These are phyloP conservation scores for Saccharomycopsis olivae DNA, from an alignment of 805 yeast genomes.

Conservation along the genomic window DNA sequence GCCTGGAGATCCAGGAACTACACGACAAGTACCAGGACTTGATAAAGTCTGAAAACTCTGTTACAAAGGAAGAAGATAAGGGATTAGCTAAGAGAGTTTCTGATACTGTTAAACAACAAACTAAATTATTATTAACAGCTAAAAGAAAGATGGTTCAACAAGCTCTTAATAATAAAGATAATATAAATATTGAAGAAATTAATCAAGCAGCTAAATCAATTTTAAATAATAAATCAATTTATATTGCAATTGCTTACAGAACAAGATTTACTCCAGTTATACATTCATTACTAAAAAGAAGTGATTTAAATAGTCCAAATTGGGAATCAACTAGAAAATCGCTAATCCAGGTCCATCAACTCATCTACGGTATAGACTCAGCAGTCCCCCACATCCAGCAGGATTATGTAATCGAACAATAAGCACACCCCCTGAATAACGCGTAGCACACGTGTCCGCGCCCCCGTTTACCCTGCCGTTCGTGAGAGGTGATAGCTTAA, in stretches of 20 bases:
- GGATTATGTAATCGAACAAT: too few species aligned
- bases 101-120: neutral
- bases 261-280: neutral
- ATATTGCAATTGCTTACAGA: neutral
- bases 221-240: neutral
- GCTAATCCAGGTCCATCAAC: neutral
- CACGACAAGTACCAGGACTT: neutral
- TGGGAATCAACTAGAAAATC: neutral
- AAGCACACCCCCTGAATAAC: too few species aligned
- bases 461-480: too few species aligned
- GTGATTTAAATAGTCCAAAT: neutral
- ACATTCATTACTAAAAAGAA: conserved; percentile 1
- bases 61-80: neutral
- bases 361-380: neutral
- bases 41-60: too few species aligned
- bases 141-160: neutral
- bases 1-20: conserved; percentile 18
- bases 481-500: too few species aligned
- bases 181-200: neutral
- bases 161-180: neutral
- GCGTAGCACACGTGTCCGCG: too few species aligned
- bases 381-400: neutral
- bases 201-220: neutral
- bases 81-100: neutral
- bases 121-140: neutral